These are phyloP conservation scores for Penstemon eatonii DNA, from an alignment of 257 asterid genomes.

Conservation along the genomic window DNA sequence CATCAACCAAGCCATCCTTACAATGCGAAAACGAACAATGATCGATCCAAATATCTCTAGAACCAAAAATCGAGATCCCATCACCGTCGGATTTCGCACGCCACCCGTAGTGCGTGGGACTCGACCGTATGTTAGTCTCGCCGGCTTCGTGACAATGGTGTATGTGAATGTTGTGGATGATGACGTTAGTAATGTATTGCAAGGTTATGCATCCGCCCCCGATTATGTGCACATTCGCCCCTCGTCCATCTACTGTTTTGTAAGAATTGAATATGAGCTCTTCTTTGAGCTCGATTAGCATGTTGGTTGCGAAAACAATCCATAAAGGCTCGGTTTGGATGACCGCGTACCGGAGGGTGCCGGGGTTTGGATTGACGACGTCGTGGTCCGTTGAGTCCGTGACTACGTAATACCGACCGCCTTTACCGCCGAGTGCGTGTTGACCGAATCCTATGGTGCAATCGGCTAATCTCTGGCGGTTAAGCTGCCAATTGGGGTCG, in stretches of 20 bases:
- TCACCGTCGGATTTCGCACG: conserved; percentile 67
- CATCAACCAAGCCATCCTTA: conserved; percentile 71
- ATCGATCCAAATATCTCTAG: conserved; percentile 69
- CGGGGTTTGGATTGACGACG: conserved; percentile 26
- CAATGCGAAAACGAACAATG: conserved; percentile 69
- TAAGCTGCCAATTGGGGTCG: conserved; percentile 63
- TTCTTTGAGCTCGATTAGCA: conserved; percentile 36
- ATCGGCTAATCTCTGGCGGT: conserved; percentile 44
- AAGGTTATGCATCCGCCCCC: conserved; percentile 78
- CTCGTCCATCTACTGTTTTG: conserved; percentile 48
- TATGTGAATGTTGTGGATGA: conserved; percentile 70
- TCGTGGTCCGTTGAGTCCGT: conserved; percentile 5
- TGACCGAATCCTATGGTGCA: neutral
- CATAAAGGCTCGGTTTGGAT: conserved; percentile 46
- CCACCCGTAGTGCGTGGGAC: conserved; percentile 70
- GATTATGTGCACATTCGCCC: conserved; percentile 44
- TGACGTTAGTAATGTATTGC: conserved; percentile 54
- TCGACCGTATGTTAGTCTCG: conserved; percentile 57
- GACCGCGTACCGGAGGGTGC: conserved; percentile 44
- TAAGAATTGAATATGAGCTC: conserved; percentile 42
- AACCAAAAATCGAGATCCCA: conserved; percentile 67
- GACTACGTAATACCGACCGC: neutral
- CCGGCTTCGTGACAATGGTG: conserved; percentile 68
- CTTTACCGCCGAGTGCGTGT: neutral
- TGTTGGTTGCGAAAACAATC: conserved; percentile 38